Evolutionary conservation across 73 alveolate species (phyloP), one percentile per base, ranked within the genome.

Genomic region (Paramecium pentaurelia): DNA sequence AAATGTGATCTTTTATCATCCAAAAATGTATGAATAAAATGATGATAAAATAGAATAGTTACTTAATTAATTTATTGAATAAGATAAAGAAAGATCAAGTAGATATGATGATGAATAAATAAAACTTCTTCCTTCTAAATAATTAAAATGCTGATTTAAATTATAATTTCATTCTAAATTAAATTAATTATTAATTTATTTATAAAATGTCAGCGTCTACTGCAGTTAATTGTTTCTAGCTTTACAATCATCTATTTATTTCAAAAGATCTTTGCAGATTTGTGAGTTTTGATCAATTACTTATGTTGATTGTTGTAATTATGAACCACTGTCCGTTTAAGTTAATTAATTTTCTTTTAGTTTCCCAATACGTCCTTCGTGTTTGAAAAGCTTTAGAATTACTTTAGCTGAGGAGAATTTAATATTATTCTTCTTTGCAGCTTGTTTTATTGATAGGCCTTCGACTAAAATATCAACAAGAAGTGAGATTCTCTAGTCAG

Each of bases 381-480:
- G 71, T 73, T 64, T 87, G 60, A 59, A 87, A 32, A 77, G 49
- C 49, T 87, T 36, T 6, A 87, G 73, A 16, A 87, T 87, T 16
- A 86, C 93, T 34, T 87, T 87, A 0, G 93, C 84, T 12, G 93
- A 60, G 12, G 93, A 87, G 93, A 87, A 87, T 70, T 87, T 87
- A 4, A 87, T 40, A 27, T 77, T 58, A 42, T 44, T 60, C 49
- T 60, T 45, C 49, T 87, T 64, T 38, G 93, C 93, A 27, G 93
- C 93, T 32, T 32, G 70, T 22, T 64, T 59, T 20, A 87, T 54
- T 6, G 88, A 60, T 40, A 60, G 36, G 25, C 73, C 44, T 11
- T 87, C 86, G 2, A 68, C 9, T 22, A 87, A 64, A 36, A 87
- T 86, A 16, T 87, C 73, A 1, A 32, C 44, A 6, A 87, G 32